Evolutionary conservation across 352 stramenopile genomes (phyloP), one percentile per base, ranked within the genome.

Genomic region (Hyphochytrium catenoides): DNA sequence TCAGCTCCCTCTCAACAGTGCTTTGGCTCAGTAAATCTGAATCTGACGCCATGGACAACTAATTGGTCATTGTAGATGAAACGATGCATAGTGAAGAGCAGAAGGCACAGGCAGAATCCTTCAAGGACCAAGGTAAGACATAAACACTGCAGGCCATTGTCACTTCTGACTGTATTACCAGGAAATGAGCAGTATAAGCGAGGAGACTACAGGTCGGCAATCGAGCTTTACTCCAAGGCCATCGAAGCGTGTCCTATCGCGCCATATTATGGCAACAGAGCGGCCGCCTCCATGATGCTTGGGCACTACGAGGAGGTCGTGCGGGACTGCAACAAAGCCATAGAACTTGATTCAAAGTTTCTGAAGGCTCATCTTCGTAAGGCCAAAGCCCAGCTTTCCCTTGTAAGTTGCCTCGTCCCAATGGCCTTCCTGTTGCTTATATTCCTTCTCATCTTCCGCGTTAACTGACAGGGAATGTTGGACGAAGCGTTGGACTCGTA

Each of bases 131-230:
- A n/a, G n/a, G n/a, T n/a, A n/a, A n/a, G n/a, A n/a, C n/a, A n/a
- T n/a, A n/a, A n/a, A n/a, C n/a, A n/a, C n/a, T n/a, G n/a, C n/a
- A n/a, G n/a, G n/a, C n/a, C n/a, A n/a, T n/a, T n/a, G n/a, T n/a
- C n/a, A n/a, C n/a, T n/a, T n/a, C n/a, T n/a, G n/a, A n/a, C n/a
- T n/a, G n/a, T n/a, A n/a, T n/a, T n/a, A n/a, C n/a, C 44, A 16
- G 77, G 77, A 36, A 92, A 92, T 45, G 72, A 86, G 46, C 54
- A 81, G 38, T 92, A 91, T 61, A 86, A 85, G 54, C 66, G 68
- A 40, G 66, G 68, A 43, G 66, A 91, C 46, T 93, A 93, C 50
- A 51, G 62, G 31, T 63, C 52, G 41, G 78, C 78, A 33, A 81
- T 91, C 39, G 62, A 74, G 31, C 65, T 74, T 47, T 93, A 92